Percentiles rank a stretch among this genome's conserved stretches.
These are phyloP conservation scores for Arxiozyma heterogenica DNA, from an alignment of 1,139 yeast genomes.

Conservation along the genomic window DNA sequence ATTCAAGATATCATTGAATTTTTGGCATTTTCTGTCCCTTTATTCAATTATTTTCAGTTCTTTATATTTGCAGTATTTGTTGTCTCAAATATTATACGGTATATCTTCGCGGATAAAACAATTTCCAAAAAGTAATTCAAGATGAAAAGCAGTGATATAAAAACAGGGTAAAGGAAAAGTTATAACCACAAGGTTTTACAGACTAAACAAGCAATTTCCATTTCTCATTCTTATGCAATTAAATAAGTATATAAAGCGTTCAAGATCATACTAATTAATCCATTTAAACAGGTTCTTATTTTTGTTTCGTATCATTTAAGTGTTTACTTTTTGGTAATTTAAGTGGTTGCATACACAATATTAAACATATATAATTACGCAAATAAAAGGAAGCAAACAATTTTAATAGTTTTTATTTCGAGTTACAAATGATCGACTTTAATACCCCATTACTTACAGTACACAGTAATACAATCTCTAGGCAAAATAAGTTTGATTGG, in stretches of 20 bases:
- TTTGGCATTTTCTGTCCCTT: neutral
- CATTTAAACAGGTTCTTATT: no score
- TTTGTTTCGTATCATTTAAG: no score
- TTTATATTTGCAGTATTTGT: neutral
- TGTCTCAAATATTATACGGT: neutral
- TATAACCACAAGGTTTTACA: neutral
- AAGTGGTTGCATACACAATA: no score
- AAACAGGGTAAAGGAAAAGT: neutral
- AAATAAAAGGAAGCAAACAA: neutral
- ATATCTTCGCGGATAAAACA: neutral
- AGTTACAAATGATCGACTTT: constrained; percentile 10
- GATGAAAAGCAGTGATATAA: neutral
- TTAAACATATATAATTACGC: neutral
- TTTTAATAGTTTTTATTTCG: no score
- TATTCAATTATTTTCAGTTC: no score
- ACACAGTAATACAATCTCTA: constrained; percentile 5
- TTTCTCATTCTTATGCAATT: neutral
- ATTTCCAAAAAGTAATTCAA: no score
- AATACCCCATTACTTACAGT: constrained; percentile 18
- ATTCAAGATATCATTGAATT: neutral
- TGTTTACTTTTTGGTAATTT: no score
- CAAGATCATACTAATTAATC: no score
- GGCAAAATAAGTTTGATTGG: constrained; percentile 8
- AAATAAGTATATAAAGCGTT: no score
- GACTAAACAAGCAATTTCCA: neutral